Conservation (phyloP, 2,329 filamentous ascomycete species). For the Xylaria sp. region DNA sequence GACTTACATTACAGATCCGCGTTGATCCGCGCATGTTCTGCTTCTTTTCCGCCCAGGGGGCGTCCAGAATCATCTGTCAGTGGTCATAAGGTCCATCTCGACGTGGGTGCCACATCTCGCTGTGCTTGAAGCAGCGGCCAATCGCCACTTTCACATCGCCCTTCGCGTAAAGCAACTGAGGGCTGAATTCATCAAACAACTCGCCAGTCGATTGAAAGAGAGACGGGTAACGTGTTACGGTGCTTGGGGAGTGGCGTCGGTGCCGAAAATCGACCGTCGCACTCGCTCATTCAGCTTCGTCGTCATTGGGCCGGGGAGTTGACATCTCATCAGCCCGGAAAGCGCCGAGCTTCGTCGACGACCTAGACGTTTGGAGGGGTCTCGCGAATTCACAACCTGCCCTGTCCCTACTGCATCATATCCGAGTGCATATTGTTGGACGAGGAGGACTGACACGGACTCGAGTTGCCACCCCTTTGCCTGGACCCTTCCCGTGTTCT, state of each 20-base stretch:
- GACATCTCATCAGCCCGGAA: conserved; percentile 2
- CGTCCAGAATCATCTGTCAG: background rate
- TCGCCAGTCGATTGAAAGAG: background rate
- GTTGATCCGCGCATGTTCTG: conserved; percentile 3
- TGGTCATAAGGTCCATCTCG: background rate
- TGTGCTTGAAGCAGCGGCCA: background rate
- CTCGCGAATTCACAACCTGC: background rate
- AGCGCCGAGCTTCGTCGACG: background rate
- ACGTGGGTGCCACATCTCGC: background rate
- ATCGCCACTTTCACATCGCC: conserved; percentile 3
- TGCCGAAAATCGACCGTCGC: background rate
- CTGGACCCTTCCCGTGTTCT: background rate
- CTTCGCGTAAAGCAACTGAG: background rate
- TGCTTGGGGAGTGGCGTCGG: conserved; percentile 4
- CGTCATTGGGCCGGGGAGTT: background rate
- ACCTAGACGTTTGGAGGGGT: background rate
- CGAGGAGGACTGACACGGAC: conserved; percentile 2
- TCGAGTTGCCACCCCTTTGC: background rate
- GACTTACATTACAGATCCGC: conserved; percentile 1
- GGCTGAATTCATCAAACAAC: background rate
- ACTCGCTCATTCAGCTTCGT: background rate
- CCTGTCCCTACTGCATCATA: background rate
- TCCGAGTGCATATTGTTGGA: conserved; percentile 1
- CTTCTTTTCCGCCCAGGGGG: background rate
- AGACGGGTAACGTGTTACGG: background rate